Base-by-base conservation (phyloP, 2,329 filamentous ascomycete species). In the Fusarium drepaniforme region DNA sequence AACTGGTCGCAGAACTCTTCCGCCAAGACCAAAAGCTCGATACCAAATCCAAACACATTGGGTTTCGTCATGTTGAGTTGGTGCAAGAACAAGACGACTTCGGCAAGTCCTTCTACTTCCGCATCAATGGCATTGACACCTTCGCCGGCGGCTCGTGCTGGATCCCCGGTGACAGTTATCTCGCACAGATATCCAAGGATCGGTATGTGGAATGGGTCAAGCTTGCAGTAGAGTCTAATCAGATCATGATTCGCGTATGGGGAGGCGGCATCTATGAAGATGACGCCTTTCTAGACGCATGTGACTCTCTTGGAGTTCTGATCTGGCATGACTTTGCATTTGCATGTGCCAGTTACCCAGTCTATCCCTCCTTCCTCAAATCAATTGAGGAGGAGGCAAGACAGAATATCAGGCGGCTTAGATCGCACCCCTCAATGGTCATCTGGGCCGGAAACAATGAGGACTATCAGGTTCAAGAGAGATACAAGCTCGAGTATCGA, bases 381-480 rank as follows among this genome's bases (percentile, higher is more conserved):
- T 90, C 88, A 7, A 88, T 93, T 74, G 86, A 89, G 75, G 82
- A 83, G 21, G 92, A 93, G 80, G 90, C 90, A 46, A 84, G 86
- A 46, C 88, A 91, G 64, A 93, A 94, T 77, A 86, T 94, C 56
- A 87, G 87, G 57, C 83, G 89, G 11, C 79, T 92, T 38, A 83
- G 89, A 59, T 86, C 88, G 61, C 90, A 92, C 72, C 88, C 94
- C 1, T 94, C 90, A 0, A 88, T 97, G 67, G 89, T 93, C 12
- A 90, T 96, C 56, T 96, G 91, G 84, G 93, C 93, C 8, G 94
- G 94, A 2, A 96, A 96, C 81, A 97, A 97, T 76, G 94, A 96
- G 80, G 94, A 86, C 78, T 96, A 96, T 33, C 80, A 95, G 80
- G 92, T 95, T 15, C 90, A 92, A 74, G 93, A 96, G 80, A 86